A percentile compares a stretch with the other conserved stretches of the same genome.
phyloP scores from a whole-genome alignment of 768 basidiomycete species.

The Serendipita sp. region DNA sequence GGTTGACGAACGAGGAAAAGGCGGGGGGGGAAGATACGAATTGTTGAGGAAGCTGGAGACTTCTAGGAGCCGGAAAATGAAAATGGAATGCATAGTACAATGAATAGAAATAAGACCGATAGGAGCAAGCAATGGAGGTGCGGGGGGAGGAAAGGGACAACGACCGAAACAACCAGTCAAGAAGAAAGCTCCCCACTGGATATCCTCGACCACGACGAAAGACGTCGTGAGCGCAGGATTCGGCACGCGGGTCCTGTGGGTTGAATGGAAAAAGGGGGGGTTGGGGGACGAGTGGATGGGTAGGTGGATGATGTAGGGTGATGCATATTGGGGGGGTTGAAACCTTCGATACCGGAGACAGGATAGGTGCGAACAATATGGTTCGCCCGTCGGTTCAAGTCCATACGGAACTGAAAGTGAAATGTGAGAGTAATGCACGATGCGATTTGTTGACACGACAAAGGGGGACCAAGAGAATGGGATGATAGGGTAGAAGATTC shows the following conservation, averaged over 20 bases:
- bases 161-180: no score
- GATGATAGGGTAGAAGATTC: not conserved
- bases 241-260: no score
- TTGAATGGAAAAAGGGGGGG: not conserved
- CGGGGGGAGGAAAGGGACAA: no score
- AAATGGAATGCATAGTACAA: constrained; percentile 1
- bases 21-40: not conserved
- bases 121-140: not conserved
- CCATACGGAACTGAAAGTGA: constrained; percentile 5
- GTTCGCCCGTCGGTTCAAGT: constrained; percentile 3
- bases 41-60: not conserved
- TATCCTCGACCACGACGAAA: no score
- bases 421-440: not conserved
- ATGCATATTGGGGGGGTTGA: not conserved
- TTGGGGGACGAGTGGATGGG: not conserved
- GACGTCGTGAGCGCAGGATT: no score
- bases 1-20: constrained; percentile 4
- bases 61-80: not conserved
- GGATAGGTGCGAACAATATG: not conserved
- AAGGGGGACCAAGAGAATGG: not conserved
- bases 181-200: no score
- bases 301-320: not conserved
- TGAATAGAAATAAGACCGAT: not conserved
- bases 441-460: not conserved
- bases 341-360: not conserved